Base-by-base conservation (phyloP, 768 basidiomycete genomes). In the Tylopilus balloui region DNA sequence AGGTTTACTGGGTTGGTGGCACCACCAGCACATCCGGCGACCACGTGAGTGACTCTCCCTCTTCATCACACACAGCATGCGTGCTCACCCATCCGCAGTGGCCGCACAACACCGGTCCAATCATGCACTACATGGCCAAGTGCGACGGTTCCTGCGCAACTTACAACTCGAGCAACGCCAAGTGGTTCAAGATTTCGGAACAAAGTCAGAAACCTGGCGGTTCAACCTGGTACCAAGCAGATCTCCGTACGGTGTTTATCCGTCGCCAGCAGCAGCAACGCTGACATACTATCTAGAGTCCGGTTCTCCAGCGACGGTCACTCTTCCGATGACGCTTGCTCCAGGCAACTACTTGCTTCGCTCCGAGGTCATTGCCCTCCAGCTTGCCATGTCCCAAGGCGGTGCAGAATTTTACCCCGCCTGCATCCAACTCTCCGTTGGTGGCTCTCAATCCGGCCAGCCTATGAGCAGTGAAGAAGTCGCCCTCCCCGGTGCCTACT, bases 121-220 rank as follows among this genome's bases (percentile, higher is more conserved):
- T 86, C 68, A 69, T 88, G 67, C 83, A 82, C 36, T 89, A 90
- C 67, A 76, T 90, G 77, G 78, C 84, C 14, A 57, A 67, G 41
- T 90, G 88, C 54, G 61, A 69, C n/a, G 69, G 72, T 1, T 58
- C 78, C 9, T 88, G 85, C 64, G 65, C 73, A 48, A 61, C 77
- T 50, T 86, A 79, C 64, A 71, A 84, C 57, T 65, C 78, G 9
- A 65, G 71, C 17, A 56, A 64, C 29, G 81, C 83, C 12, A 67
- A 81, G 54, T 89, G 83, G 83, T 86, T 88, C 77, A 88, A 88
- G 72, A 81, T 84, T 34, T 61, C 76, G n/a, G 75, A 84, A 58
- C 68, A 69, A 11, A 81, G 78, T 10, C 65, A 69, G 20, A 64
- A 73, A 28, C 11, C 60, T 12, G 58, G 58, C n/a, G 59, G 52